Conservation (phyloP, 352 stramenopile species). For the Aphanomyces cochlioides region DNA sequence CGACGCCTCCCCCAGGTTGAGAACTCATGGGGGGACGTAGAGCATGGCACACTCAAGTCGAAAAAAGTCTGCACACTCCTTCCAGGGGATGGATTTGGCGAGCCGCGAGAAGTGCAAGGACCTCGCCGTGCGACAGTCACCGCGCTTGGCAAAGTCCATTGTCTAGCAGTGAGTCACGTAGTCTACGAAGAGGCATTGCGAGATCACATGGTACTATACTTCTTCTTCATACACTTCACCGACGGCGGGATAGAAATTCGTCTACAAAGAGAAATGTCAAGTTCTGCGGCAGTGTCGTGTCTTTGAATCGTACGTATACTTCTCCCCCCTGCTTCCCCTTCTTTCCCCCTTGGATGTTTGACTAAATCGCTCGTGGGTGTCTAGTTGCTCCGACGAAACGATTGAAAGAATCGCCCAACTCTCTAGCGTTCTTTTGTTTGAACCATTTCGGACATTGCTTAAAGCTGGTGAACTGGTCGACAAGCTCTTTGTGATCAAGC, state of each 20-base stretch:
- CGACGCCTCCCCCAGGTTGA: neutral
- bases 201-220: slow-evolving; percentile 4
- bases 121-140: slow-evolving; percentile 16
- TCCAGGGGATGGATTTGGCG: slow-evolving; percentile 28
- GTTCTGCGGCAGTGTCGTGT: slow-evolving; percentile 60
- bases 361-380: neutral
- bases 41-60: slow-evolving; percentile 21
- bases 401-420: slow-evolving; percentile 45
- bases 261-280: slow-evolving; percentile 42
- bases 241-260: neutral
- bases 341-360: neutral
- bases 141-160: slow-evolving; percentile 42
- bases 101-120: slow-evolving; percentile 15
- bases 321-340: neutral
- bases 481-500: slow-evolving; percentile 62
- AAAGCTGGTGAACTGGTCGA: slow-evolving; percentile 54
- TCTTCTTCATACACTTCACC: neutral
- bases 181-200: slow-evolving; percentile 50
- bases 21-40: neutral
- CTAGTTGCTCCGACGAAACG: slow-evolving; percentile 48
- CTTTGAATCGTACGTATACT: slow-evolving; percentile 39
- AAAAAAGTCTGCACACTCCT: slow-evolving; percentile 28
- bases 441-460: slow-evolving; percentile 51
- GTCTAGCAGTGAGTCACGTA: slow-evolving; percentile 48
- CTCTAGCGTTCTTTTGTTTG: slow-evolving; percentile 49